A percentile compares a stretch with the other conserved stretches of the same genome.
These are phyloP conservation scores for Camelina laxa DNA, from an alignment of 345 rosid species.

Conservation along the genomic window DNA sequence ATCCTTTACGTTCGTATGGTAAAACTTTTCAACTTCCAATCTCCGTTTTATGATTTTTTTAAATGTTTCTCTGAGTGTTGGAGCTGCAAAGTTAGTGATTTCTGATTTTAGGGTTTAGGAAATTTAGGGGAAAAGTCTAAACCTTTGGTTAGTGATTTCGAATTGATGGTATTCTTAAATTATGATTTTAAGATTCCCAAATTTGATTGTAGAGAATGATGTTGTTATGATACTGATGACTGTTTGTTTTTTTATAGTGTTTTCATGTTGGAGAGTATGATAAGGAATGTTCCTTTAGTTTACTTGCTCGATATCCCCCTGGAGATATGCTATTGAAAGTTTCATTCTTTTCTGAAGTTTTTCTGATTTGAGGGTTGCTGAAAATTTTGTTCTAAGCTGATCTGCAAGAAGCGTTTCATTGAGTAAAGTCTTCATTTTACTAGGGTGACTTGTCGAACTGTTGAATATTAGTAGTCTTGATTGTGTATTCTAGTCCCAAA, in stretches of 20 bases:
- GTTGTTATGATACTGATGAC: neutral
- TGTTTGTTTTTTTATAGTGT: neutral
- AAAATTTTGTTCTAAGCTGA: no score
- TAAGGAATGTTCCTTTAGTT: no score
- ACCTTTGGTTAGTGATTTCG: neutral
- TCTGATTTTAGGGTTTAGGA: conserved; percentile 8
- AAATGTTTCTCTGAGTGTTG: neutral
- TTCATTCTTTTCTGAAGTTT: no score
- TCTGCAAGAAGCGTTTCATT: no score
- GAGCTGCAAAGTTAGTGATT: neutral
- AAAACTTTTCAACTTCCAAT: conserved; percentile 3
- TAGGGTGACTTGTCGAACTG: no score
- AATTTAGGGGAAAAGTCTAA: neutral
- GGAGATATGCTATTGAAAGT: no score
- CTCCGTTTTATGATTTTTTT: no score
- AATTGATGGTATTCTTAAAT: neutral
- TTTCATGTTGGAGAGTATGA: neutral
- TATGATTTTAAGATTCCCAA: neutral
- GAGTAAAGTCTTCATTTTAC: no score
- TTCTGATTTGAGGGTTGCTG: no score
- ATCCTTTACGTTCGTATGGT: conserved; percentile 95
- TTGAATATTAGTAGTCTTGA: no score
- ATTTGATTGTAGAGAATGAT: neutral
- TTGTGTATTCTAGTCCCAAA: no score
- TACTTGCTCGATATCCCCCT: no score